Evolutionary conservation across 257 asterid species (phyloP), one percentile per base, ranked within the genome.

Genomic region (Jasminum sambac): DNA sequence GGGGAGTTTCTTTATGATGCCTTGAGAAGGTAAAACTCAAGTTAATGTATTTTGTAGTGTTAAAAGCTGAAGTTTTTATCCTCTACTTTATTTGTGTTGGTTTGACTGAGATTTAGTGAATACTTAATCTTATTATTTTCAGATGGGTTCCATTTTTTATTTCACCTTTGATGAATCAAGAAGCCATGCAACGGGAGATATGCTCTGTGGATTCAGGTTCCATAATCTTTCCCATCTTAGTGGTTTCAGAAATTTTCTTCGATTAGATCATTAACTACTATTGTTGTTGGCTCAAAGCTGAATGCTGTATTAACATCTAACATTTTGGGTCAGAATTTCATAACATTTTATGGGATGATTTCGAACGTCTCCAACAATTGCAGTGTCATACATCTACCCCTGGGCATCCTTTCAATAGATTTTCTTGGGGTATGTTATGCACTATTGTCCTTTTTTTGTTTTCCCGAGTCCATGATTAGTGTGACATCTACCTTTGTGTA

Each of bases 151-250:
- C 88, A 69, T 91, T 95, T 86, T 95, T 95, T 61, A 78, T 79
- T 67, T 89, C 96, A 48, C 98, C 99, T 50, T 78, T 95, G 75
- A 89, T 89, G 59, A 91, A 95, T 82, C 89, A 92, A 73, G 99
- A 89, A 74, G 99, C 98, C 74, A 91, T 95, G 99, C 98, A 91
- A 68, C 85, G 98, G 72, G 99, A 95, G 88, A 85, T 95, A 11
- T 83, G 84, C 64, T 96, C 99, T 21, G 99, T 95, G 42, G 96
- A 95, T 76, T 95, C 99, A 79, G 99, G 99, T 94, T 43, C n/a
- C 73, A 79, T 40, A 74, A 61, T 55, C 46, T 69, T 72, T 74
- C 64, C 16, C 61, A 16, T 63, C 61, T 48, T 58, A 55, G 64
- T 21, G 66, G 5, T 19, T 61, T n/a, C n/a, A n/a, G n/a, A 63